Conservation (phyloP, 257 asterid species). For the Solanum pimpinellifolium region DNA sequence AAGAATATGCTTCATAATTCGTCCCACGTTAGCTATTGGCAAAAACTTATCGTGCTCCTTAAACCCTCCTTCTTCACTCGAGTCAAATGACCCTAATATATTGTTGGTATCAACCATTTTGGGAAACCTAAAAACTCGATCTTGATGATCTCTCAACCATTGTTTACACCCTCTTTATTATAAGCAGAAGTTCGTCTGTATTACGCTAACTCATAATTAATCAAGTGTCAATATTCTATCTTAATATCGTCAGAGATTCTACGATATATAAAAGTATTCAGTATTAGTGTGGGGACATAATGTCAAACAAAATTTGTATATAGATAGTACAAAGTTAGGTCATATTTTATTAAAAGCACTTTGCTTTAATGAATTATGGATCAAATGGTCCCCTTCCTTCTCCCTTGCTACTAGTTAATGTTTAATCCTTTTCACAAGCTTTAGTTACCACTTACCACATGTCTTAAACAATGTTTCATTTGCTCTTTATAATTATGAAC, state of each 20-base stretch:
- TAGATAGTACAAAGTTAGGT: neutral
- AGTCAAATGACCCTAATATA: neutral
- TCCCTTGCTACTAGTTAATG: neutral
- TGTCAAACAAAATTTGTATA: neutral
- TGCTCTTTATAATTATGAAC: neutral
- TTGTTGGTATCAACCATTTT: conserved; percentile 25
- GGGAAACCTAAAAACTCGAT: neutral
- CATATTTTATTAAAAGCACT: neutral
- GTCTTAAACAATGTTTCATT: neutral
- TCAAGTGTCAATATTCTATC: neutral
- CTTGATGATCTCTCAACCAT: neutral
- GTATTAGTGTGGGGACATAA: neutral
- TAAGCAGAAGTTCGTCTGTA: neutral
- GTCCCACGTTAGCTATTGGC: conserved; percentile 63
- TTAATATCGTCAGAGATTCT: neutral
- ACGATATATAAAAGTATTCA: neutral
- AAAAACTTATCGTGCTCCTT: conserved; percentile 38
- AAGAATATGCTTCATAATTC: conserved; percentile 62
- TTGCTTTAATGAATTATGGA: neutral
- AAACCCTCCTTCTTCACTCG: neutral
- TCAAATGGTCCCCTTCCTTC: conserved; percentile 22
- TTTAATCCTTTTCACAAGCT: conserved; percentile 9
- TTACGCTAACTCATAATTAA: neutral
- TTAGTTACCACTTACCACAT: neutral
- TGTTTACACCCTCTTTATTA: neutral